These are phyloP conservation scores for Blastomyces parvus DNA, from an alignment of 2,329 filamentous ascomycete species.

Conservation along the genomic window DNA sequence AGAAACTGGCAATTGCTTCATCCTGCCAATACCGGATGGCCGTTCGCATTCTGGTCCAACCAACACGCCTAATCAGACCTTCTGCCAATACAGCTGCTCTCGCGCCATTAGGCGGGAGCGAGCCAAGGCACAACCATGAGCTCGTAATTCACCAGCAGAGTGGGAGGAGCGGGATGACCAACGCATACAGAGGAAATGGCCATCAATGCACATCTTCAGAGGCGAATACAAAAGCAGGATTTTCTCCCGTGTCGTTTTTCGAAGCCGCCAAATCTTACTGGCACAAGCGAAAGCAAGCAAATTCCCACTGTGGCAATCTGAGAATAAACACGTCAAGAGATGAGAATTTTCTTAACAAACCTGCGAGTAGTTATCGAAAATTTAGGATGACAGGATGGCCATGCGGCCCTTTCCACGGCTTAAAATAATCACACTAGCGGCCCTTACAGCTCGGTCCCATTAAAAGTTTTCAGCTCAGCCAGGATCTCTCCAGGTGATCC, in stretches of 20 bases:
- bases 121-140: not conserved
- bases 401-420: not conserved
- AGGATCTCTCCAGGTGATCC: not conserved
- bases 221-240: constrained; percentile 2
- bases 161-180: not conserved
- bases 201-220: not conserved
- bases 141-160: not conserved
- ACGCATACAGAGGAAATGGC: too few species aligned
- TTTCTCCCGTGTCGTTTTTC: not conserved
- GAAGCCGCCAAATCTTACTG: not conserved
- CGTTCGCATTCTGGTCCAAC: not conserved
- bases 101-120: not conserved
- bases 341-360: not conserved
- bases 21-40: not conserved
- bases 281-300: not conserved
- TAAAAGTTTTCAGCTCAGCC: not conserved
- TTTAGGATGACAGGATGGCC: not conserved
- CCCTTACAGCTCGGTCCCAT: not conserved
- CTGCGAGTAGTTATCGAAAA: not conserved
- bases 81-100: not conserved
- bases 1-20: not conserved
- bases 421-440: not conserved
- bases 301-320: constrained; percentile 2
- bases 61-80: not conserved
- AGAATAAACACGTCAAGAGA: constrained; percentile 1